phyloP scores from a whole-genome alignment of 2,329 filamentous ascomycete species.

The Epichloe glyceriae region DNA sequence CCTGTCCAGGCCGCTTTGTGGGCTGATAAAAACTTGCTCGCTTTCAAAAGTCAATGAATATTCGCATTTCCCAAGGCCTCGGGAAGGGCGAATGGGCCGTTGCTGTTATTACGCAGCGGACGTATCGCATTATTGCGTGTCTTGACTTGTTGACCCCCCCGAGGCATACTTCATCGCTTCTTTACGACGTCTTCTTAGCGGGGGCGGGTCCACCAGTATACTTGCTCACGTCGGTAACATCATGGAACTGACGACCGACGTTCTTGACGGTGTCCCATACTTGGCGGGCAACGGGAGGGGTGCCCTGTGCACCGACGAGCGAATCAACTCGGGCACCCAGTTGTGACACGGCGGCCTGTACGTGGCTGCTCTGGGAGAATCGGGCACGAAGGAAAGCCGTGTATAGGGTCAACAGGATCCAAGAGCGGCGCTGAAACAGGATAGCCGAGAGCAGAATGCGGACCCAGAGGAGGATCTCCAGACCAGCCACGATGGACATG shows the following conservation, averaged over 20 bases:
- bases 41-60: too few species aligned
- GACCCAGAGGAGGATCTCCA: constrained; percentile 81
- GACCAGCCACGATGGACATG: constrained; percentile 81
- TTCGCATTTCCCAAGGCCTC: too few species aligned
- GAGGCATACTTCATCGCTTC: neutral
- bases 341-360: constrained; percentile 68
- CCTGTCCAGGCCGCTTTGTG: too few species aligned
- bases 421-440: constrained; percentile 80
- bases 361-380: constrained; percentile 80
- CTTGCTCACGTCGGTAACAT: constrained; percentile 64
- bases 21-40: too few species aligned
- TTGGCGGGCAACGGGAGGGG: constrained; percentile 65
- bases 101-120: too few species aligned
- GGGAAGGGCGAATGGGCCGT: too few species aligned
- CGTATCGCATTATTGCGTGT: too few species aligned
- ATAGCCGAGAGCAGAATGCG: constrained; percentile 71
- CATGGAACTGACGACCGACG: constrained; percentile 58
- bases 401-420: constrained; percentile 78
- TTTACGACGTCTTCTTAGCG: constrained; percentile 34
- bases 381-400: constrained; percentile 85
- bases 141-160: too few species aligned
- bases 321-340: constrained; percentile 67
- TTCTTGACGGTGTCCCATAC: constrained; percentile 73
- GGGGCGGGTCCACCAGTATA: constrained; percentile 48
- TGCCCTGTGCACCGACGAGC: constrained; percentile 73